Evolutionary conservation across 2,329 filamentous ascomycete species (phyloP).

Genomic region (Fusarium napiforme): DNA sequence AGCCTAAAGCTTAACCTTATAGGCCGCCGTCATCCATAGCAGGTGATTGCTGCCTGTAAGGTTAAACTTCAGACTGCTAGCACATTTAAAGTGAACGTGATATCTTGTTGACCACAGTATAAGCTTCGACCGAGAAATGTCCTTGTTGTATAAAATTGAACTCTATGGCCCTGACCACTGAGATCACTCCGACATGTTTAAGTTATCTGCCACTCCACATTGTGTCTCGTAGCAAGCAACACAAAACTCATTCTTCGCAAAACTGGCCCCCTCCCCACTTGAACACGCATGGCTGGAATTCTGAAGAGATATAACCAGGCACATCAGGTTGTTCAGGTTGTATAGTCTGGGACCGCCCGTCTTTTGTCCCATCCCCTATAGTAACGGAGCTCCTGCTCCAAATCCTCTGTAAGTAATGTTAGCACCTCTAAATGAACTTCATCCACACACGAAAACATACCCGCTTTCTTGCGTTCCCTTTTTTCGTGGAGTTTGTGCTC

Average conservation of each 20-base stretch:
- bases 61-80: background rate
- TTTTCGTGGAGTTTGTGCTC: background rate
- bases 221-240: rapidly evolving
- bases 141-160: background rate
- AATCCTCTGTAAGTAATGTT: background rate
- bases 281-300: rapidly evolving
- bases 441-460: background rate
- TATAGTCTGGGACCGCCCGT: background rate
- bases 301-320: background rate
- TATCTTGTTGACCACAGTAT: rapidly evolving
- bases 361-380: background rate
- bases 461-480: background rate
- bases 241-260: background rate
- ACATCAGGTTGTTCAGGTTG: background rate
- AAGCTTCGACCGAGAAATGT: background rate
- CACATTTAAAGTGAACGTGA: rapidly evolving
- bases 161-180: background rate
- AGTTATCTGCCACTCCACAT: rapidly evolving
- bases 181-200: rapidly evolving
- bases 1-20: no score
- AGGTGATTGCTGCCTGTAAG: no score
- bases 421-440: no score
- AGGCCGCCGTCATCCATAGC: no score
- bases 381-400: background rate
- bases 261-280: no score